Base-by-base conservation (phyloP, 1,284 basidiomycete genomes). In the Phenoliferia sp. region DNA sequence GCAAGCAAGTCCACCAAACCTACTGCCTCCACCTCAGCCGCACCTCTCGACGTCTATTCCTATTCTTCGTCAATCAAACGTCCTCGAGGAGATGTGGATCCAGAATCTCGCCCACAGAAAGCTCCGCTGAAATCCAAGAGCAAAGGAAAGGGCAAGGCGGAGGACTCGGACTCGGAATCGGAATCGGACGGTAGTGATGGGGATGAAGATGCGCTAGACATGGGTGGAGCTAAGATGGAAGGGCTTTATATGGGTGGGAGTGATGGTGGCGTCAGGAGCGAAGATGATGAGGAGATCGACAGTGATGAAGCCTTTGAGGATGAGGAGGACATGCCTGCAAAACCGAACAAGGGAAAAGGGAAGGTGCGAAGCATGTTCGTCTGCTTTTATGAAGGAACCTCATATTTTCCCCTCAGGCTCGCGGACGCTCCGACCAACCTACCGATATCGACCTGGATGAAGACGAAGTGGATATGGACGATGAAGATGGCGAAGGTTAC, bases 401-500 rank as follows among this genome's bases (percentile, higher is more conserved):
- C 32, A 34, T 9, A 7, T 3, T 10, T 17, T 10, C 15, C 3
- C 32, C 16, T 26, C 29, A 34, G 56, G 15, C 56, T 58, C 33
- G 12, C 28, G 28, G 5, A 22, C n/a, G n/a, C n/a, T n/a, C 59
- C 59, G 28, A 44, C 57, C 34, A 10, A 44, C 26, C 19, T 31
- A 15, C 35, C 39, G 68, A 71, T 12, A 70, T 76, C 33, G 69
- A 76, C 31, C 64, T 76, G 16, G 71, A 81, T 4, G 81, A 79
- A 35, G 77, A 79, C 31, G 73, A 58, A 32, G 75, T 76, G 3
- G 73, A 73, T 33, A 65, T 59, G 22, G 69, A 69, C 44, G 78
- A 77, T 35, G 79, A 79, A 17, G 76, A 83, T 22, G 82, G 82
- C 3, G 79, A 80, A 26, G 80, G 82, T 29, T 77, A 75, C 31